These are phyloP conservation scores for Cardiospermum halicacabum DNA, from an alignment of 345 rosid species.

Conservation along the genomic window DNA sequence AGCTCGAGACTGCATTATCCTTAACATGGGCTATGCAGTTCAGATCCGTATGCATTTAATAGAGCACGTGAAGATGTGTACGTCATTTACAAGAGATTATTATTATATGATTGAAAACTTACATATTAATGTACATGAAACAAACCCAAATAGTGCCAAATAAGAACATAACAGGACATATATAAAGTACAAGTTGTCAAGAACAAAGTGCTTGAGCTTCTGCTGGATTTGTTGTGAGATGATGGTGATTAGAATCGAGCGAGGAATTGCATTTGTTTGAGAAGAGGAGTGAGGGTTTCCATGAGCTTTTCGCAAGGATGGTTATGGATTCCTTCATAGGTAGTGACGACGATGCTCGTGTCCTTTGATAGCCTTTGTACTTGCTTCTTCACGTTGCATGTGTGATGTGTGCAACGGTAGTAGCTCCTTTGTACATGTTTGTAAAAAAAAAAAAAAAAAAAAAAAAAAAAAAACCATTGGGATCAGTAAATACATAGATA, in stretches of 20 bases:
- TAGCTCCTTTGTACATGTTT: constrained; percentile 51
- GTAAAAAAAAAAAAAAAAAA: neutral
- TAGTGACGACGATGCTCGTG: constrained; percentile 70
- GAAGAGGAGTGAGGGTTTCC: constrained; percentile 91
- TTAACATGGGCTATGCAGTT: too few species aligned
- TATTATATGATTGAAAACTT: neutral
- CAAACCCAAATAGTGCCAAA: neutral
- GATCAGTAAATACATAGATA: neutral
- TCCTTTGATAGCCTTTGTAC: constrained; percentile 81
- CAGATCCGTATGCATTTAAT: too few species aligned
- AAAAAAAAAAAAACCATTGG: neutral
- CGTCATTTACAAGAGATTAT: neutral
- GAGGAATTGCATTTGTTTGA: constrained; percentile 84
- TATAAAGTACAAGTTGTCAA: neutral
- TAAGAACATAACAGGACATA: neutral
- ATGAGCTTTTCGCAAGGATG: constrained; percentile 91
- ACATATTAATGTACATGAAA: constrained; percentile 8
- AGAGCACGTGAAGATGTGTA: too few species aligned
- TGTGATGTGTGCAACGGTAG: constrained; percentile 87
- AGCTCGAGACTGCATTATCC: too few species aligned
- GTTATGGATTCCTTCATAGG: constrained; percentile 78
- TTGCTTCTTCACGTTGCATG: constrained; percentile 95
- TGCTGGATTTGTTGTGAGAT: neutral
- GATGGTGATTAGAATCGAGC: constrained; percentile 34
- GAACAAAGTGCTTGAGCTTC: neutral